Base-by-base conservation (phyloP, 2,329 filamentous ascomycete genomes). In the Claviceps purpurea region DNA sequence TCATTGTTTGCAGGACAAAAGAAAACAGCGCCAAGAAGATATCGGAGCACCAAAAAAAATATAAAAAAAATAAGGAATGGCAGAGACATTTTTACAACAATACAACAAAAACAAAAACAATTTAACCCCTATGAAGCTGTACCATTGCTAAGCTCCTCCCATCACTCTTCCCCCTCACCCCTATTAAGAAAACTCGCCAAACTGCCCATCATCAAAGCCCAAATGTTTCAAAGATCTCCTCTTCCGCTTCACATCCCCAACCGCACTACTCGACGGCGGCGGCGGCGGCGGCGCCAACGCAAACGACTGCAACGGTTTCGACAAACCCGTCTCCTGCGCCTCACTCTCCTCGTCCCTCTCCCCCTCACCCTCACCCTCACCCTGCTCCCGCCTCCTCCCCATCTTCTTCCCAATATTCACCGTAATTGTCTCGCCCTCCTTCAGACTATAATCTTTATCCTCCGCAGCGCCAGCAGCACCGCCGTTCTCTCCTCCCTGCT, bases 361-460 rank as follows among this genome's bases (percentile, higher is more conserved):
- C 4, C 58, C 5, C 55, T 41, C 6, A 54, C 38, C 16, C 16
- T 38, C 14, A 22, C 30, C 38, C 22, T 30, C 39, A 13, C 4
- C 42, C 40, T 54, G 53, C 47, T 68, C 63, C 58, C 64, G 73
- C 58, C 79, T 73, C 58, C 74, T 68, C 16, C 73, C 74, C 54
- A 77, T 73, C 57, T 73, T 73, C 48, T 73, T 77, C 22, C 81
- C 79, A 4, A 93, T 75, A 64, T 86, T 87, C 57, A 94, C 82
- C 24, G 84, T 88, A 59, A 95, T 94, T 18, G 86, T 95, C 74
- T 95, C 85, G 11, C 89, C 89, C 55, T 90, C 88, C 67, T 95
- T 95, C 57, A 95, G 67, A 61, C 86, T 90, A 63, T 89, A 89
- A 62, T 95, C 89, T 58, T 78, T 79, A 1, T 56, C 56, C 34